These are phyloP conservation scores for Boletus insuetus DNA, from an alignment of 768 basidiomycete genomes.

Conservation along the genomic window DNA sequence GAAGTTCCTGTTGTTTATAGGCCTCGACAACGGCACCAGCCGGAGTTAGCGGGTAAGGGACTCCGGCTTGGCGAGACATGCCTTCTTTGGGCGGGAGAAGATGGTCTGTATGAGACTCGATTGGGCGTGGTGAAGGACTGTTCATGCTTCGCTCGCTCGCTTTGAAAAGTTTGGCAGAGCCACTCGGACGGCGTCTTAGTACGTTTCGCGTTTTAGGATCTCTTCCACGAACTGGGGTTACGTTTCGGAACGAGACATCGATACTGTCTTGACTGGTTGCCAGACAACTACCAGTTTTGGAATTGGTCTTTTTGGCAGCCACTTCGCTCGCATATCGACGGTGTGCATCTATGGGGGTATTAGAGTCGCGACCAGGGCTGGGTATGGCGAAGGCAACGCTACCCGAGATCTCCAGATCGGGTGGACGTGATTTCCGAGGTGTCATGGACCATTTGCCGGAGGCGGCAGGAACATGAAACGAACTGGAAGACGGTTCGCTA, in stretches of 20 bases:
- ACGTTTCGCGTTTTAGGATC: constrained; percentile 30
- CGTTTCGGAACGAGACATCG: constrained; percentile 6
- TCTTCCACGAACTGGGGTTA: not conserved
- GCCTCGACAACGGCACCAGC: constrained; percentile 45
- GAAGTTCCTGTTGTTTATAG: constrained; percentile 44
- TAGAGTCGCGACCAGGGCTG: not conserved
- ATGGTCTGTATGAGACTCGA: not conserved
- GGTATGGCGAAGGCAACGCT: constrained; percentile 1
- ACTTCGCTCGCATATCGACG: constrained; percentile 21
- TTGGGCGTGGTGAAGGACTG: not conserved
- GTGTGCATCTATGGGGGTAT: constrained; percentile 11
- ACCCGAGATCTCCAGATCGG: constrained; percentile 23
- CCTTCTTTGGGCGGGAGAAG: not conserved
- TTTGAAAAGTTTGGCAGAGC: constrained; percentile 21
- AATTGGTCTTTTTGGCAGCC: constrained; percentile 1
- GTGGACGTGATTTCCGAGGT: constrained; percentile 20
- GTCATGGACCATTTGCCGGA: constrained; percentile 15
- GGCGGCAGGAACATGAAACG: constrained; percentile 5
- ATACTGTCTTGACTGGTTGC: constrained; percentile 15
- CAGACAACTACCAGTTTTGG: not conserved
- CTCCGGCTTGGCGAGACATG: not conserved
- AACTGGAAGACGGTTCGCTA: constrained; percentile 5
- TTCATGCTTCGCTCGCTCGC: constrained; percentile 14
- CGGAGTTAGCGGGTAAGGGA: constrained; percentile 37
- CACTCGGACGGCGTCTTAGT: constrained; percentile 31